phyloP scores from a whole-genome alignment of 345 rosid species.

The Hypericum perforatum region DNA sequence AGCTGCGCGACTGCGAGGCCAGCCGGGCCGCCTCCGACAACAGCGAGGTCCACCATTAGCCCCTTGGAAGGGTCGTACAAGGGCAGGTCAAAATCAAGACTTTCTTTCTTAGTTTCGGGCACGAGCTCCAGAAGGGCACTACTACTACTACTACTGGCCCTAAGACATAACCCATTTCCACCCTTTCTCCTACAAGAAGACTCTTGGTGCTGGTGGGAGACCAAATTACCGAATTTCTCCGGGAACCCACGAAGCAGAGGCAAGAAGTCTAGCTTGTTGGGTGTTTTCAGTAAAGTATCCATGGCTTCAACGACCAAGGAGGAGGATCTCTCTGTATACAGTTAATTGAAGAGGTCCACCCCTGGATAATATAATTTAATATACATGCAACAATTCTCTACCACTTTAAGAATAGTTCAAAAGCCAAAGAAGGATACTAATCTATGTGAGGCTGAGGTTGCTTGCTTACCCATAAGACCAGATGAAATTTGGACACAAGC shows the following conservation, averaged over 20 bases:
- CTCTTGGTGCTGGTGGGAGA: slow-evolving; percentile 33
- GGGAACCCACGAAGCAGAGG: slow-evolving; percentile 49
- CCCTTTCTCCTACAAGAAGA: slow-evolving; percentile 20
- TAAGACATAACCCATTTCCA: slow-evolving; percentile 24
- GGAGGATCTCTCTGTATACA: too few relatives aligned
- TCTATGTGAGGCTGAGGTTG: too few relatives aligned
- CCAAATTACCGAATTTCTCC: slow-evolving; percentile 32
- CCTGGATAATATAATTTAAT: too few relatives aligned
- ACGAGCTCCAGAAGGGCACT: slow-evolving; percentile 79
- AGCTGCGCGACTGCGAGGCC: slow-evolving; percentile 96
- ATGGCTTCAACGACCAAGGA: slow-evolving; percentile 16
- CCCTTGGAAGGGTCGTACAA: slow-evolving; percentile 56
- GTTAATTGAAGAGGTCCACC: too few relatives aligned
- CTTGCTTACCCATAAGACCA: too few relatives aligned
- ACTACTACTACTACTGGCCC: slow-evolving; percentile 32
- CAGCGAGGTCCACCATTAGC: slow-evolving; percentile 64
- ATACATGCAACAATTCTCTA: too few relatives aligned
- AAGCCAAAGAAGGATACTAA: too few relatives aligned
- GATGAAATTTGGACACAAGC: too few relatives aligned
- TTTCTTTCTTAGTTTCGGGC: slow-evolving; percentile 83
- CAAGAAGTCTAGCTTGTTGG: slow-evolving; percentile 54
- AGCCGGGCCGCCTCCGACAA: slow-evolving; percentile 97
- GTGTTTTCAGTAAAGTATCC: slow-evolving; percentile 76
- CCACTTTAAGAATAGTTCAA: too few relatives aligned
- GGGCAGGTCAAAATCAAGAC: slow-evolving; percentile 79